These are phyloP conservation scores for Metarhizium guizhouense DNA, from an alignment of 2,329 filamentous ascomycete species.

Conservation along the genomic window DNA sequence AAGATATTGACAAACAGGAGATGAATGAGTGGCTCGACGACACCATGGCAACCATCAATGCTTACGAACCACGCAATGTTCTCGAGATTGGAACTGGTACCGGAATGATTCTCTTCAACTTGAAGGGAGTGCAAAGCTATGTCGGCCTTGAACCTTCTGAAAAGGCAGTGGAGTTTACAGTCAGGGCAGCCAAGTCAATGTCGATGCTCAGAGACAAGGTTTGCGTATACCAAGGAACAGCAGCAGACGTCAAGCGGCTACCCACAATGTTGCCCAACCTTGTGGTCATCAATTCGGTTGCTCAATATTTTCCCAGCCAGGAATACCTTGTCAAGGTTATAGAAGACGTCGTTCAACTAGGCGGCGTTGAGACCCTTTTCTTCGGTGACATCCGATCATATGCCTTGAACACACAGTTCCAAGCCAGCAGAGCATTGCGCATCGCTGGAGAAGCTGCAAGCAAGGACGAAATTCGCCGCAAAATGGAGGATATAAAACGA, in stretches of 20 bases:
- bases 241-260: constrained; percentile 9
- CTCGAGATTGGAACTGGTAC: constrained; percentile 21
- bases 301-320: constrained; percentile 19
- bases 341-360: background rate
- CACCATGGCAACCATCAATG: background rate
- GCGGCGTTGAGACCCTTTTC: constrained; percentile 7
- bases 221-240: constrained; percentile 12
- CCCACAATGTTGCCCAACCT: constrained; percentile 5
- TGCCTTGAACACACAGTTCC: constrained; percentile 10
- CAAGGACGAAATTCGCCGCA: constrained; percentile 1
- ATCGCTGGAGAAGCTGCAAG: background rate
- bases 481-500: constrained; percentile 5
- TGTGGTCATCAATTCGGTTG: constrained; percentile 19
- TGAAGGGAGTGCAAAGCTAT: constrained; percentile 15
- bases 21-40: constrained; percentile 6
- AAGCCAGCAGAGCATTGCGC: constrained; percentile 6
- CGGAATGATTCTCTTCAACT: constrained; percentile 12
- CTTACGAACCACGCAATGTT: constrained; percentile 6
- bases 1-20: background rate
- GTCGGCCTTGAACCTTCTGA: constrained; percentile 19
- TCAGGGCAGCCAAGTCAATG: constrained; percentile 5
- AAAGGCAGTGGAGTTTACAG: constrained; percentile 13
- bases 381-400: constrained; percentile 15
- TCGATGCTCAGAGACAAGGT: constrained; percentile 10
- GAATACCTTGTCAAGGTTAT: constrained; percentile 14